A percentile compares a stretch with the other conserved stretches of the same genome.
These are phyloP conservation scores for Lichtheimia ramosa DNA, from an alignment of 371 early-diverging fungal genomes.

Conservation along the genomic window DNA sequence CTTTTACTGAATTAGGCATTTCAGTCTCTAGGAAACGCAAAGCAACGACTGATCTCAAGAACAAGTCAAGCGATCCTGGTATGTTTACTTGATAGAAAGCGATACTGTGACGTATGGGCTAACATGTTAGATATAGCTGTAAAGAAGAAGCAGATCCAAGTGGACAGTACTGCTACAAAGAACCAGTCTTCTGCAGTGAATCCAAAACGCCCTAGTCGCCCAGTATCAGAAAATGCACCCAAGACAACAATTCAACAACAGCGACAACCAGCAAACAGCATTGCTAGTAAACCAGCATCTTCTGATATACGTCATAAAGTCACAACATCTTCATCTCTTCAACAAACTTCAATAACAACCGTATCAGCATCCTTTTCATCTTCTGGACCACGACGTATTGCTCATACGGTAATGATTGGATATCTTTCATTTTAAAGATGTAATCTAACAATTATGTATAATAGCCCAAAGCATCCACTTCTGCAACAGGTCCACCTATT, in stretches of 20 bases:
- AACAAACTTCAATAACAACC: not conserved
- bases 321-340: not conserved
- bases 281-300: not conserved
- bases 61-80: not conserved
- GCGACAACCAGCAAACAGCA: not conserved
- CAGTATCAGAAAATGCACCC: not conserved
- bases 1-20: not conserved
- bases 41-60: slow-evolving; percentile 1
- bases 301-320: not conserved
- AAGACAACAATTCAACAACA: not conserved
- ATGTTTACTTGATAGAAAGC: too few relatives aligned
- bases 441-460: not conserved
- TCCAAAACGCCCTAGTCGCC: not conserved
- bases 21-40: not conserved
- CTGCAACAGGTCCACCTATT: slow-evolving; percentile 30
- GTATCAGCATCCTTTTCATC: not conserved
- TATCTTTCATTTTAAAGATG: not conserved
- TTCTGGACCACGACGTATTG: not conserved
- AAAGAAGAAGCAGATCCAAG: not conserved
- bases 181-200: not conserved
- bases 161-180: not conserved
- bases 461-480: not conserved
- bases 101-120: not conserved
- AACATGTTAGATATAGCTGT: not conserved
- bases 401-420: not conserved